Base-by-base conservation (phyloP, 1,139 yeast genomes). In the Zygotorulaspora mrakii region DNA sequence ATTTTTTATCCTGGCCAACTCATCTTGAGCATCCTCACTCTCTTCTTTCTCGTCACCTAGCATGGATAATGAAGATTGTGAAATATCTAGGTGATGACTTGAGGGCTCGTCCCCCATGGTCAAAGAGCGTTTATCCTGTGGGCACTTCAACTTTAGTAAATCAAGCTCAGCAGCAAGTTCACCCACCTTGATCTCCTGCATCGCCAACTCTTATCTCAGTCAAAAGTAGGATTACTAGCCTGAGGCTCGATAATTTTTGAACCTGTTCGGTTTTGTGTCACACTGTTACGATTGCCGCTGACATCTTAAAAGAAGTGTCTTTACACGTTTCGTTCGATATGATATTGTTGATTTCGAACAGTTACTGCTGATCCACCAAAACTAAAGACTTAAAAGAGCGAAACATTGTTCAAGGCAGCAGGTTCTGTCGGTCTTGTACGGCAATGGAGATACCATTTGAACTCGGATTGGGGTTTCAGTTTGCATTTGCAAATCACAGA, bases 1-100 rank as follows among this genome's bases (percentile, higher is more conserved):
- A 20, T 51, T 51, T 26, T 45, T 40, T 4, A 48, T 17, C 35
- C 37, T 43, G n/a, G 42, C 28, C 12, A 43, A 8, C 24, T 40
- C 47, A 20, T 38, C 47, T 22, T 37, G 24, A 20, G 33, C 17
- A 7, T 10, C 17, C 5, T 6, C 33, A 8, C 11, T 17, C 11
- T 17, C 9, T 10, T 12, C 28, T 14, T 4, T 4, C 3, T 25
- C 28, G 14, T 14, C 28, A 11, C 12, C 14, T 14, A 25, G 3
- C 5, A 25, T 10, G 16, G 16, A 25, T 9, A 17, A 17, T 4
- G 31, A 28, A 9, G 9, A 9, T 4, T 16, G 21, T 28, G 31
- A 28, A 8, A 17, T 28, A 4, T 28, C 21, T n/a, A 6, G 10
- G 11, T 14, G 9, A 14, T 28, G 21, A 17, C 16, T 10, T 28